Percentiles rank a stretch among this genome's conserved stretches.
Evolutionary conservation across 106 monocot genomes (phyloP).

Genomic region (Narthecium ossifragum): DNA sequence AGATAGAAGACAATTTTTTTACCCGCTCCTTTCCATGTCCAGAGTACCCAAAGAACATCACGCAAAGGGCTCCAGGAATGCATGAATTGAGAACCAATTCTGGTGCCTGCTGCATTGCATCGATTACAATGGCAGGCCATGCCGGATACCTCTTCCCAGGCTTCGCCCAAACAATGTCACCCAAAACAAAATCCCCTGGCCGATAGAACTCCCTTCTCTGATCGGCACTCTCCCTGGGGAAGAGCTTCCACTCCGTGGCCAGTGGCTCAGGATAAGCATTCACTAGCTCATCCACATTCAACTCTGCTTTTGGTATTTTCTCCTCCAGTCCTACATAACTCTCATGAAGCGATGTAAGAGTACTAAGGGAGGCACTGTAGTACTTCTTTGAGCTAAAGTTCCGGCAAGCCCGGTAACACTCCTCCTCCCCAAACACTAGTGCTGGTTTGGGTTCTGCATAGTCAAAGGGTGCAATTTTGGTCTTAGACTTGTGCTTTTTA

Average conservation of each 20-base stretch:
- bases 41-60: conserved; percentile 88
- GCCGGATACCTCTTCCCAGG: conserved; percentile 61
- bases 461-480: conserved; percentile 2
- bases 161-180: conserved; percentile 90
- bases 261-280: background rate
- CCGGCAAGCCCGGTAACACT: conserved; percentile 29
- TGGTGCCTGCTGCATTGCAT: conserved; percentile 61
- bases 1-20: background rate
- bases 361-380: conserved; percentile 23
- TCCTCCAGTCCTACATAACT: conserved; percentile 1
- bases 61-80: conserved; percentile 65
- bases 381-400: conserved; percentile 24
- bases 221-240: conserved; percentile 14
- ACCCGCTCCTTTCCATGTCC: conserved; percentile 66
- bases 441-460: conserved; percentile 1
- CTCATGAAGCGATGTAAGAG: conserved; percentile 24
- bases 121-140: conserved; percentile 94
- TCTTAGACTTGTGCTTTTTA: background rate
- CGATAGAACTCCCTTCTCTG: conserved; percentile 32
- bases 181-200: conserved; percentile 60
- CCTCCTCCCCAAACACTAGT: conserved; percentile 15
- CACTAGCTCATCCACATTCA: background rate
- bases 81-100: conserved; percentile 56
- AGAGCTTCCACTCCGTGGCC: conserved; percentile 4
- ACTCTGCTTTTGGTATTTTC: background rate